A percentile compares a stretch with the other conserved stretches of the same genome.
Evolutionary conservation across 768 basidiomycete genomes (phyloP).

Genomic region (Phlebiopsis flavidoalba): DNA sequence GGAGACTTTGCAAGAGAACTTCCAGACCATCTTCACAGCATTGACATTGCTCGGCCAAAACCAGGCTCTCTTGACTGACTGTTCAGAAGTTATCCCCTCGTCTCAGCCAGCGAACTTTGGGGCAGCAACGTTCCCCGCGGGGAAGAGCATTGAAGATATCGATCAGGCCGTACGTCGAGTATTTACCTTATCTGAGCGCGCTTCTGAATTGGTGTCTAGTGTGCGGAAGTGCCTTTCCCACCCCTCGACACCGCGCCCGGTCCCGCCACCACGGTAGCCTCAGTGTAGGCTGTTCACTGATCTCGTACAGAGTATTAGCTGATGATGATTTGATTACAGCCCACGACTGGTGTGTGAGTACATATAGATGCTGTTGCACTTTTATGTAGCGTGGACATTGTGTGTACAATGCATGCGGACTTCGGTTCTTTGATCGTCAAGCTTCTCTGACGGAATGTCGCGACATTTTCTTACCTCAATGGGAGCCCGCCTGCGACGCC

Average conservation of each 20-base stretch:
- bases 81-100: slow-evolving; percentile 13
- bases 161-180: slow-evolving; percentile 19
- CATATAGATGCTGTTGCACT: not conserved
- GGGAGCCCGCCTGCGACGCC: no score
- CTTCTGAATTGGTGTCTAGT: not conserved
- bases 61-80: slow-evolving; percentile 10
- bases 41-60: slow-evolving; percentile 13
- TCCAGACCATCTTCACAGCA: slow-evolving; percentile 10
- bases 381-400: no score
- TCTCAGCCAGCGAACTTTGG: not conserved
- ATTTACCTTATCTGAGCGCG: no score
- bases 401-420: no score
- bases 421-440: no score
- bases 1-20: slow-evolving; percentile 12
- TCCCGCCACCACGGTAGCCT: slow-evolving; percentile 10
- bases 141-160: slow-evolving; percentile 18
- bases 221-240: slow-evolving; percentile 19
- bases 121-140: slow-evolving; percentile 20
- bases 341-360: not conserved
- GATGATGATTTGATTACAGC: not conserved
- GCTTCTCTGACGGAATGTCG: no score
- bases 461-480: no score
- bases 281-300: slow-evolving; percentile 1
- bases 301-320: not conserved
- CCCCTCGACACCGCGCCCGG: slow-evolving; percentile 22